Conservation (phyloP, 257 asterid species). For the Henckelia pumila region DNA sequence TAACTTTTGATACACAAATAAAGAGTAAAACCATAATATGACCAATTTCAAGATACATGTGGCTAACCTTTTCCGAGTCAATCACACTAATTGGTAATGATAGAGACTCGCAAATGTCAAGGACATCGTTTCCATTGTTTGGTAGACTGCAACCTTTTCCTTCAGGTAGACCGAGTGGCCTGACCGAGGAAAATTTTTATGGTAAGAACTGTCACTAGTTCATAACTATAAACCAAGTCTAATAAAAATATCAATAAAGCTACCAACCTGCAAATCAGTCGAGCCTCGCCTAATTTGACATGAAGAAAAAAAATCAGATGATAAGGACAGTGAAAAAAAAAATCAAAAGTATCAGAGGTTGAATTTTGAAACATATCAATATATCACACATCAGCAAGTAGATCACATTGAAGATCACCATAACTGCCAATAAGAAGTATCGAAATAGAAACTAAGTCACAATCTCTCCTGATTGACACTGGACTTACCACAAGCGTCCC, state of each 20-base stretch:
- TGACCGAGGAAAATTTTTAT: conserved; percentile 20
- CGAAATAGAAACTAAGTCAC: background rate
- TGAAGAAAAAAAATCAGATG: conserved; percentile 24
- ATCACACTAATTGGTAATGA: conserved; percentile 59
- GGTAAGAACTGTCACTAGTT: conserved; percentile 1
- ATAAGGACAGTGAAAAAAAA: background rate
- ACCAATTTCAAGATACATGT: conserved; percentile 14
- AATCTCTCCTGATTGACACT: background rate
- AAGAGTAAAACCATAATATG: conserved; percentile 3
- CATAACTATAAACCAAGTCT: background rate
- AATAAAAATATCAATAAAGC: background rate
- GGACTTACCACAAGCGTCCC: conserved; percentile 64
- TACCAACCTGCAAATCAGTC: conserved; percentile 70
- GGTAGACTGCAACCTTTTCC: conserved; percentile 45
- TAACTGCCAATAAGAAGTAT: background rate
- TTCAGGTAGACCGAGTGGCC: conserved; percentile 57
- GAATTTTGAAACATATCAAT: conserved; percentile 1
- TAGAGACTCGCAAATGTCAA: conserved; percentile 44
- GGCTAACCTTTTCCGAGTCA: conserved; percentile 52
- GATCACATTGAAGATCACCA: conserved; percentile 2
- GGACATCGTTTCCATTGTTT: conserved; percentile 22
- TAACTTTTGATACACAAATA: background rate
- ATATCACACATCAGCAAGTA: background rate
- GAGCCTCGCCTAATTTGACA: conserved; percentile 54
- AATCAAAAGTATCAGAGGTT: background rate